Evolutionary conservation across 306 rosid species (phyloP), one percentile per base, ranked within the genome.

Genomic region (Vigna reflexopilosa): DNA sequence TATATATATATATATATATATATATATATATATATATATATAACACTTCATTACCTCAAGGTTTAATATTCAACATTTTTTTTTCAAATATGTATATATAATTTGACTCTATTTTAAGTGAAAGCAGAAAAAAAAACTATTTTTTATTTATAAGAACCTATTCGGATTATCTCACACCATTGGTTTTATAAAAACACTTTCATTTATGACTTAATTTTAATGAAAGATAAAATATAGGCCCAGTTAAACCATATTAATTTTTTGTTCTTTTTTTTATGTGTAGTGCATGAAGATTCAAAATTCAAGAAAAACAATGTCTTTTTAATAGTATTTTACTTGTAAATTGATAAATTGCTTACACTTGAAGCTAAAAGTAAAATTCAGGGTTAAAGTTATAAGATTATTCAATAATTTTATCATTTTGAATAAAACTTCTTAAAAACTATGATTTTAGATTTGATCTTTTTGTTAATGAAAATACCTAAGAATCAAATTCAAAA

Each of bases 21-120:
- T 75, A 76, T 2, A 38, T n/a, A n/a, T n/a, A n/a, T n/a, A n/a
- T n/a, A n/a, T n/a, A n/a, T 75, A 76, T 2, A 38, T 75, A 76
- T 2, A 38, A 1, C 32, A n/a, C 1, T 36, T 6, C 66, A 28
- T 9, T 19, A 20, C 61, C 9, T 55, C 9, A 19, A 55, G 61
- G 14, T 20, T 55, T 55, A 55, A 2, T 0, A 42, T 42, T 42
- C 47, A 42, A 42, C 13, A 2, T 0, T 42, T 40, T 40, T 40
- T 40, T 40, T 8, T 40, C 0, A 6, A 38, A 38, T 38, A 38
- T 17, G 19, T 38, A 38, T 38, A 38, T 38, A 38, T 34, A 34
- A 34, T 4, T 34, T 34, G 38, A 34, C 38, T 34, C 38, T 34
- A 34, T 4, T 34, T 34, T 34, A 34, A 10, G 14, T 13, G 14